Conservation (phyloP, 2,329 filamentous ascomycete genomes). For the Xylariaceae sp. region DNA sequence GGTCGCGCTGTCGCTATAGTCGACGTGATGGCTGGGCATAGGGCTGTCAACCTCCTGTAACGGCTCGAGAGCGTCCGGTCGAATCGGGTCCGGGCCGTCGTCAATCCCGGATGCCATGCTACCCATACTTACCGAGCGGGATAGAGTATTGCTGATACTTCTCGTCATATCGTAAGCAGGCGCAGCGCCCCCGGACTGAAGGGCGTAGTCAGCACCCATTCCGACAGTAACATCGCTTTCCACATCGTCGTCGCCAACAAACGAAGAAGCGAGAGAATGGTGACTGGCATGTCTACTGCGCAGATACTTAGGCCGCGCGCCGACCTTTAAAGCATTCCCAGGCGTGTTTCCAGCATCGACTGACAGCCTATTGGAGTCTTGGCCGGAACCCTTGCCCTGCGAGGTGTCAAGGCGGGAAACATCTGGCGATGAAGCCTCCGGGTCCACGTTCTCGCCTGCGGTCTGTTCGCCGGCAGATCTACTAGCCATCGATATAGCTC, state of each 20-base stretch:
- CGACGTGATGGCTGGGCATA: slow-evolving; percentile 42
- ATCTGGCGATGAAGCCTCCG: slow-evolving; percentile 28
- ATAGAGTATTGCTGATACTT: slow-evolving; percentile 59
- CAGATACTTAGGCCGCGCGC: slow-evolving; percentile 59
- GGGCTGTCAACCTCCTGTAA: slow-evolving; percentile 50
- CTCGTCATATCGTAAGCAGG: slow-evolving; percentile 57
- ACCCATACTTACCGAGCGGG: slow-evolving; percentile 81
- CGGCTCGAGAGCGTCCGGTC: slow-evolving; percentile 50
- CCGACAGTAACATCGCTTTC: slow-evolving; percentile 76
- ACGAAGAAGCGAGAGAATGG: slow-evolving; percentile 63
- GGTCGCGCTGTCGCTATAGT: slow-evolving; percentile 66
- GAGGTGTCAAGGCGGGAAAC: slow-evolving; percentile 35
- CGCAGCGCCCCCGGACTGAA: slow-evolving; percentile 78
- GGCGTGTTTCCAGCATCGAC: slow-evolving; percentile 51
- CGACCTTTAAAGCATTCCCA: slow-evolving; percentile 49
- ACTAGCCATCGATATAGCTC: slow-evolving; percentile 52
- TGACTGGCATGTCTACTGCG: slow-evolving; percentile 61
- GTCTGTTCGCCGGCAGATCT: slow-evolving; percentile 23
- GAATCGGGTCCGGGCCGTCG: slow-evolving; percentile 53
- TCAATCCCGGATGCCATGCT: slow-evolving; percentile 81
- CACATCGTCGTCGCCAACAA: slow-evolving; percentile 61
- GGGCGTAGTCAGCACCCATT: slow-evolving; percentile 71
- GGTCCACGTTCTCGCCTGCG: slow-evolving; percentile 24
- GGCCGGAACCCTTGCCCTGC: slow-evolving; percentile 33
- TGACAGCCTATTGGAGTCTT: slow-evolving; percentile 34